Conservation (phyloP, 345 rosid species). For the Alliaria petiolata region DNA sequence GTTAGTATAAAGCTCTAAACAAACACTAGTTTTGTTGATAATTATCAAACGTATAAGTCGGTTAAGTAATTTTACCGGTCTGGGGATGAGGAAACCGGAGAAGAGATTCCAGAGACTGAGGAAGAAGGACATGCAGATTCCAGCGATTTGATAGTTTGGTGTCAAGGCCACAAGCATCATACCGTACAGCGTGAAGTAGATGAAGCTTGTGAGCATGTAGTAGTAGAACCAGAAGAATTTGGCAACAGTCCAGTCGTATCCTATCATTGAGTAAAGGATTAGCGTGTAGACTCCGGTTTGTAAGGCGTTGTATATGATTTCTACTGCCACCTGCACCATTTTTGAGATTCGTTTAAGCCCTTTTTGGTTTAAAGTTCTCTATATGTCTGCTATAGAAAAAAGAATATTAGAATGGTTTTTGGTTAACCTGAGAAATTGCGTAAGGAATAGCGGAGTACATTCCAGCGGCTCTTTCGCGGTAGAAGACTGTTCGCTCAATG, state of each 20-base stretch:
- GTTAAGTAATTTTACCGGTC: conserved; percentile 41
- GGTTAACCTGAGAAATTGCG: conserved; percentile 66
- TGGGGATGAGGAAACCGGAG: conserved; percentile 70
- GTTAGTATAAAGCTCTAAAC: background rate
- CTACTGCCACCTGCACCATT: conserved; percentile 59
- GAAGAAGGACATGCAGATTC: conserved; percentile 78
- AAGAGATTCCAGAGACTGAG: conserved; percentile 83
- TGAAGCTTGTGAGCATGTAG: conserved; percentile 54
- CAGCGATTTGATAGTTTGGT: conserved; percentile 66
- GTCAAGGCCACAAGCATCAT: conserved; percentile 81
- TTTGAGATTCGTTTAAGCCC: background rate
- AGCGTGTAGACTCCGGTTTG: conserved; percentile 52
- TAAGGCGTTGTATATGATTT: conserved; percentile 48
- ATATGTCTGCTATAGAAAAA: background rate
- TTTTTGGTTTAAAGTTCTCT: background rate
- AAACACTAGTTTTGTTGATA: background rate
- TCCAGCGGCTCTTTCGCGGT: conserved; percentile 82
- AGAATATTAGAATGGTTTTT: background rate
- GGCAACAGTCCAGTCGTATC: conserved; percentile 51
- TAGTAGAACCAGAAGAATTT: conserved; percentile 63
- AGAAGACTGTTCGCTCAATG: conserved; percentile 73
- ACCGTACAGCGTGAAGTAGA: conserved; percentile 70
- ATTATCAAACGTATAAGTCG: background rate
- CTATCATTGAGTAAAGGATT: conserved; percentile 72
- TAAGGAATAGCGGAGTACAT: conserved; percentile 86